Evolutionary conservation across 176 grass and related monocot genomes (phyloP).

Genomic region (Secale cereale): DNA sequence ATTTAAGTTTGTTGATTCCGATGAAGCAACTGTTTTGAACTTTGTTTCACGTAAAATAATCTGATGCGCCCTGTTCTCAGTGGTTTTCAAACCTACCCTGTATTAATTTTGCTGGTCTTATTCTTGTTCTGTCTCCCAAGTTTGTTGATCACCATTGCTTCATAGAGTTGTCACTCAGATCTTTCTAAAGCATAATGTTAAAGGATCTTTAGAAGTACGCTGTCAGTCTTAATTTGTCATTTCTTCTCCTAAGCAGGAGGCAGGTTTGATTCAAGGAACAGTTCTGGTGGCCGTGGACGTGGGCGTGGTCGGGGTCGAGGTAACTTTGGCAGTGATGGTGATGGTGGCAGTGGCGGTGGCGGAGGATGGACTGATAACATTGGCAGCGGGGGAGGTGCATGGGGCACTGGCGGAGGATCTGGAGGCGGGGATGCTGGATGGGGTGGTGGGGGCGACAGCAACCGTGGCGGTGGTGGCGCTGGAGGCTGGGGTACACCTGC

Average conservation of each 20-base stretch:
- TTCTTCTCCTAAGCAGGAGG: conserved; percentile 52
- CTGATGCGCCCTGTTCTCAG: background rate
- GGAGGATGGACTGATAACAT: conserved; percentile 45
- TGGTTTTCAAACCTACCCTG: background rate
- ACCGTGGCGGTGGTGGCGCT: conserved; percentile 1
- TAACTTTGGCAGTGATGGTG: conserved; percentile 51
- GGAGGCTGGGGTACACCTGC: conserved; percentile 21
- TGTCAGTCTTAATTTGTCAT: background rate
- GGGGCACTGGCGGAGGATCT: conserved; percentile 38
- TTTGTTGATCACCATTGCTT: background rate
- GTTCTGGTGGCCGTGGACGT: conserved; percentile 46
- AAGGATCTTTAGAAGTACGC: background rate
- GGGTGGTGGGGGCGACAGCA: conserved; percentile 15
- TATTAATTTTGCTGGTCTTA: background rate
- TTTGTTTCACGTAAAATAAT: background rate
- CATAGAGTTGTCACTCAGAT: background rate
- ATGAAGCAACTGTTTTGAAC: background rate
- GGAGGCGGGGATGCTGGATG: conserved; percentile 30
- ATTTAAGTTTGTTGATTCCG: no score
- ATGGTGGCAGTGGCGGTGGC: conserved; percentile 35
- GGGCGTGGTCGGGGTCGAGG: conserved; percentile 47
- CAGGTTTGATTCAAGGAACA: conserved; percentile 76
- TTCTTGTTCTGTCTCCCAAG: background rate
- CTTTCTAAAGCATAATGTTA: background rate
- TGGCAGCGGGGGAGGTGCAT: conserved; percentile 28